Conservation (phyloP, 1,139 yeast genomes). For the Candida frijolesensis region DNA sequence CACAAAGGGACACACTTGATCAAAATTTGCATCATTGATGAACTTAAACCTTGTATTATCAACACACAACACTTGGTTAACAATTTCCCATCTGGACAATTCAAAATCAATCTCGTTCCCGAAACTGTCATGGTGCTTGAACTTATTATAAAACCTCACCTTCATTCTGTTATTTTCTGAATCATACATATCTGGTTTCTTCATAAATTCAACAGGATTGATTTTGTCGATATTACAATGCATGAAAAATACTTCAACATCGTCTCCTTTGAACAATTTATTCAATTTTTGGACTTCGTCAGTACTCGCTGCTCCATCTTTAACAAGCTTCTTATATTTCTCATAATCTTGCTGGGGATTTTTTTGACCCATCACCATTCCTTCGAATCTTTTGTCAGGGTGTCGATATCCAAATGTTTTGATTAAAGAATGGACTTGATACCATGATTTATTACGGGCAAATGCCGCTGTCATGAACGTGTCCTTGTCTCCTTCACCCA, state of each 20-base stretch:
- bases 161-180: slow-evolving; percentile 12
- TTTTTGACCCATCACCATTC: slow-evolving; percentile 36
- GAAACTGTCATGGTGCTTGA: slow-evolving; percentile 4
- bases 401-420: slow-evolving; percentile 26
- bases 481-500: slow-evolving; percentile 71
- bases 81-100: slow-evolving; percentile 28
- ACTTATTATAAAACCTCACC: slow-evolving; percentile 13
- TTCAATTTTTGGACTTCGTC: slow-evolving; percentile 13
- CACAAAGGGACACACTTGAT: slow-evolving; percentile 22
- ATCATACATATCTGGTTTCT: slow-evolving; percentile 8
- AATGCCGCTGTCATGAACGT: slow-evolving; percentile 61
- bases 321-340: slow-evolving; percentile 7
- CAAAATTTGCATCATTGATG: slow-evolving; percentile 20
- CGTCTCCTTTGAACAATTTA: slow-evolving; percentile 17
- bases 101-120: slow-evolving; percentile 25
- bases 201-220: slow-evolving; percentile 11
- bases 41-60: slow-evolving; percentile 22
- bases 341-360: slow-evolving; percentile 27
- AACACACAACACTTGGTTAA: slow-evolving; percentile 24
- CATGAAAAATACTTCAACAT: slow-evolving; percentile 17
- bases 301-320: slow-evolving; percentile 15
- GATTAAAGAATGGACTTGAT: slow-evolving; percentile 44
- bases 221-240: slow-evolving; percentile 17
- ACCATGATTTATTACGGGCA: slow-evolving; percentile 37
- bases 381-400: slow-evolving; percentile 20